Conservation (phyloP, 331 rosid species). For the Telfairia occidentalis region DNA sequence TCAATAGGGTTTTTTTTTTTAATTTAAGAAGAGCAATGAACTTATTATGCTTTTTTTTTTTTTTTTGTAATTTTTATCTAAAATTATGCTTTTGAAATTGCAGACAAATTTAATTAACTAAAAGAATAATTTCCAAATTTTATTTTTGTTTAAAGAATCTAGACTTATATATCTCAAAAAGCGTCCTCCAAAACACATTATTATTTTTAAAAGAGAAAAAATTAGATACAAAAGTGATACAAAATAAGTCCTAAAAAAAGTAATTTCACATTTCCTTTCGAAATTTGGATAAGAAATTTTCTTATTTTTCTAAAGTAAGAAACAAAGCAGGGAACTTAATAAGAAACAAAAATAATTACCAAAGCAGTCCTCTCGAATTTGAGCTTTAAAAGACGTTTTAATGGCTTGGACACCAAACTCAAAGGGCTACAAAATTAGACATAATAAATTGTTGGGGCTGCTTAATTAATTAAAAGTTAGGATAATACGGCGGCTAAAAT, state of each 20-base stretch:
- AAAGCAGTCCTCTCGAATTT: neutral
- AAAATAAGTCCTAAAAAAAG: too few species aligned
- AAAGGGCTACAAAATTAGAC: neutral
- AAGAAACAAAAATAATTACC: neutral
- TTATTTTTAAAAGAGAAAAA: too few species aligned
- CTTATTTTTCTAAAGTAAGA: too few species aligned
- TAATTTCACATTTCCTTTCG: neutral
- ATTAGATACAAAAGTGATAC: too few species aligned
- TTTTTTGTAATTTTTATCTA: neutral
- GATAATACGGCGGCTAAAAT: conserved; percentile 7
- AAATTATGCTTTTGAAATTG: too few species aligned
- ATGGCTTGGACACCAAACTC: neutral
- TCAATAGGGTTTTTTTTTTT: too few species aligned
- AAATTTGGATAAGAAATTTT: neutral
- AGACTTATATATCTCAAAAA: too few species aligned
- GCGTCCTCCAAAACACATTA: too few species aligned
- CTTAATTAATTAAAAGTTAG: conserved; percentile 5
- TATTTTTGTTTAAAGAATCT: too few species aligned
- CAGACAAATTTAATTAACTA: too few species aligned
- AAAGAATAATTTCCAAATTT: too few species aligned
- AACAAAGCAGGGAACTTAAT: too few species aligned
- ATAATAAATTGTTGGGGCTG: conserved; percentile 9
- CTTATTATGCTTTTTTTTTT: neutral
- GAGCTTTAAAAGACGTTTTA: neutral
- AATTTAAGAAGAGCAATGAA: neutral